A percentile compares a stretch with the other conserved stretches of the same genome.
phyloP scores from a whole-genome alignment of 768 basidiomycete species.

The Lentinula sp. region DNA sequence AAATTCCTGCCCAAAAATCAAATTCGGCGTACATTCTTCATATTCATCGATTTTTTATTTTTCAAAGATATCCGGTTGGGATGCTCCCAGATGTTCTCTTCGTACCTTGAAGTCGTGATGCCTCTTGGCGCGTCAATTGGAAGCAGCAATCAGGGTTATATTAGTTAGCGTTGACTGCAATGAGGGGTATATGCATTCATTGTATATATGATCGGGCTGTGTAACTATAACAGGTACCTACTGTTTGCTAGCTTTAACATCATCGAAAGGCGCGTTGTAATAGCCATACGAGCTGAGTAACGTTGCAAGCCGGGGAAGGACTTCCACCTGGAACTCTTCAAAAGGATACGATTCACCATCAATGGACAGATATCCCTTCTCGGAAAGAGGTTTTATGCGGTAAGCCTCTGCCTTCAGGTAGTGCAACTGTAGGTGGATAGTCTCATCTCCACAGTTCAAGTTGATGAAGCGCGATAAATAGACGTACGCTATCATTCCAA shows the following conservation, averaged over 20 bases:
- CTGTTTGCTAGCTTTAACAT: not conserved
- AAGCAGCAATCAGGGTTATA: too few relatives aligned
- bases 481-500: conserved; percentile 7
- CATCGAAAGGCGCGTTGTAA: conserved; percentile 50
- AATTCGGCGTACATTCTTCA: too few relatives aligned
- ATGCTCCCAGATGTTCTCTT: too few relatives aligned
- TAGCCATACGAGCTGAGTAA: conserved; percentile 57
- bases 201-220: too few relatives aligned
- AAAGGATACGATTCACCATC: conserved; percentile 80
- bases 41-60: too few relatives aligned
- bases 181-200: not conserved
- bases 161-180: too few relatives aligned
- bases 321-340: conserved; percentile 72
- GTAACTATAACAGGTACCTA: not conserved
- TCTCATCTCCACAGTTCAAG: conserved; percentile 3
- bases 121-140: too few relatives aligned
- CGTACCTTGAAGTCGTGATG: too few relatives aligned
- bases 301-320: conserved; percentile 60
- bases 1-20: too few relatives aligned
- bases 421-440: conserved; percentile 37
- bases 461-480: not conserved
- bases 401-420: conserved; percentile 75
- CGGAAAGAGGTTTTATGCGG: conserved; percentile 54
- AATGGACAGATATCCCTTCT: conserved; percentile 54
- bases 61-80: too few relatives aligned